Evolutionary conservation across 176 grass and related monocot species (phyloP).

Genomic region (Raddia guianensis): DNA sequence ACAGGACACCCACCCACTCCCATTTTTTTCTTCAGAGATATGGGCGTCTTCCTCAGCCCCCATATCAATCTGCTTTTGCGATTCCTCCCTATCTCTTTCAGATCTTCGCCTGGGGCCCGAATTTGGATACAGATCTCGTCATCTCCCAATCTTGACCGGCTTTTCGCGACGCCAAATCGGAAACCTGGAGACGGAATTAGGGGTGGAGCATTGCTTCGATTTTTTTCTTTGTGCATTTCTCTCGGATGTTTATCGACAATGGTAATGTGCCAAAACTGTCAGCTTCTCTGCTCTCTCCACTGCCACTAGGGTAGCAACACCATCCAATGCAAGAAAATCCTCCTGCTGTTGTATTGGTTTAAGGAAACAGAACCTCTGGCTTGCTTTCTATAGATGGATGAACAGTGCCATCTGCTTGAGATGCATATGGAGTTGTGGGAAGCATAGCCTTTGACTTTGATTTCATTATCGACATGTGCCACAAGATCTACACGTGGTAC

Average conservation of each 20-base stretch:
- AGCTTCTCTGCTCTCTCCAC: background rate
- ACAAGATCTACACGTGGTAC: too few species aligned
- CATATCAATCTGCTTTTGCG: conserved; percentile 12
- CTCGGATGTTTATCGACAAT: background rate
- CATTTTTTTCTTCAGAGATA: conserved; percentile 26
- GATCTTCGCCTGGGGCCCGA: conserved; percentile 49
- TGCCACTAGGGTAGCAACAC: background rate
- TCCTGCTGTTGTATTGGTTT: background rate
- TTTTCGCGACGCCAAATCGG: background rate
- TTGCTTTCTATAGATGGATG: background rate
- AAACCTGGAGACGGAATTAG: conserved; percentile 9
- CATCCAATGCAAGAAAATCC: background rate
- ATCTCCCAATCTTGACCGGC: background rate
- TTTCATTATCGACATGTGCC: too few species aligned
- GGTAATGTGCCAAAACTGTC: background rate
- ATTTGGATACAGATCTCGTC: conserved; percentile 23
- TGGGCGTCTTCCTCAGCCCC: conserved; percentile 35
- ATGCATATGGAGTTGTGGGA: conserved; percentile 1
- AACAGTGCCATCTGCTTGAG: background rate
- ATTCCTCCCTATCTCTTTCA: conserved; percentile 53
- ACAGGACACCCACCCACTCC: background rate
- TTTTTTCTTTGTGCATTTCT: background rate
- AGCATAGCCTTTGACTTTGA: too few species aligned
- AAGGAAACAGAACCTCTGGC: background rate
- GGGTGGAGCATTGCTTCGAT: background rate